These are phyloP conservation scores for Backusella australiensis DNA, from an alignment of 192 early-diverging fungal species.

Conservation along the genomic window DNA sequence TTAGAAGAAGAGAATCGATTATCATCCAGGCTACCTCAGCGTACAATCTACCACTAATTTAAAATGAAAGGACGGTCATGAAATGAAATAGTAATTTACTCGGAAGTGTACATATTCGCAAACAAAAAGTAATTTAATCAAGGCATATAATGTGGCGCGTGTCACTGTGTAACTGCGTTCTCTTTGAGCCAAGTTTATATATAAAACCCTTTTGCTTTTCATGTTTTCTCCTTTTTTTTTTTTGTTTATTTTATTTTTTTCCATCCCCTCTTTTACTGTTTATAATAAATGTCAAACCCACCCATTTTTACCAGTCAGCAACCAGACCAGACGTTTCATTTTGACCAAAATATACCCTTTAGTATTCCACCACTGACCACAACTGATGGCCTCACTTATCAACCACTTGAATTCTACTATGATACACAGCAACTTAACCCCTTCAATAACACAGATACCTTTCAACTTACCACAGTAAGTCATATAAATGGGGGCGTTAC, in stretches of 20 bases:
- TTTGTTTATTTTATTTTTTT: not conserved
- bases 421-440: not conserved
- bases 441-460: conserved; percentile 5
- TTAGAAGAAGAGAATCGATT: not conserved
- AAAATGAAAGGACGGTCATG: not conserved
- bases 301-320: conserved; percentile 2
- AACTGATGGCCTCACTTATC: not conserved
- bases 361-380: not conserved
- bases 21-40: not conserved
- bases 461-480: conserved; percentile 9
- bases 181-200: not conserved
- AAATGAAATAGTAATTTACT: not conserved
- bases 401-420: not conserved
- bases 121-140: not conserved
- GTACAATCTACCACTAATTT: not conserved
- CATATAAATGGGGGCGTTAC: not conserved
- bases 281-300: conserved; percentile 8
- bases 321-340: conserved; percentile 1
- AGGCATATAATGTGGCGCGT: conserved; percentile 7
- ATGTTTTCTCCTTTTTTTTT: not conserved
- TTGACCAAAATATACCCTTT: conserved; percentile 2
- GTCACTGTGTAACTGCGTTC: not conserved
- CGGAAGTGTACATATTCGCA: not conserved
- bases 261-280: not conserved
- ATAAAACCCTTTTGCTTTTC: not conserved